Evolutionary conservation across 2,329 filamentous ascomycete species (phyloP).

Genomic region (Westerdykella sp.): DNA sequence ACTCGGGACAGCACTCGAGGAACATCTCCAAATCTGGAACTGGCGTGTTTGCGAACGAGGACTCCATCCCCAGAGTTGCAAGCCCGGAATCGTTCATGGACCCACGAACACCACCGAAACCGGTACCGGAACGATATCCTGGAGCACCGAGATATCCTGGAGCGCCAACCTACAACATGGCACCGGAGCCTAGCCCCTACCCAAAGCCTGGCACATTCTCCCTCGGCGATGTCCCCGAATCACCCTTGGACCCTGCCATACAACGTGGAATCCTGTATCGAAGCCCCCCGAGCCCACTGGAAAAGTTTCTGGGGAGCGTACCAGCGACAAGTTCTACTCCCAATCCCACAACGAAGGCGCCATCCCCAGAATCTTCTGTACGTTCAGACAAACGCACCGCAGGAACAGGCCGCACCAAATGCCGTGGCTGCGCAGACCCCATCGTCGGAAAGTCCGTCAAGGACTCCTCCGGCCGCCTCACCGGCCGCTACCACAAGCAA

Average conservation of each 20-base stretch:
- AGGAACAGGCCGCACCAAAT: constrained; percentile 60
- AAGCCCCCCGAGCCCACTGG: neutral
- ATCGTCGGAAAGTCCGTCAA: constrained; percentile 92
- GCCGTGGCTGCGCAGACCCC: constrained; percentile 69
- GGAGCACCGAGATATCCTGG: neutral
- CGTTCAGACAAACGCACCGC: constrained; percentile 10
- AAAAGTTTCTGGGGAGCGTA: neutral
- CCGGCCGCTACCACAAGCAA: constrained; percentile 87
- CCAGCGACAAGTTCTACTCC: neutral
- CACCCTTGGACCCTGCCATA: constrained; percentile 38
- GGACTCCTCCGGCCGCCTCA: constrained; percentile 84
- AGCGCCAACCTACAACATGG: neutral
- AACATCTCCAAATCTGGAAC: constrained; percentile 24
- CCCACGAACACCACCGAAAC: constrained; percentile 10
- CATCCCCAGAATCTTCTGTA: neutral
- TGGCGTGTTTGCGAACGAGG: constrained; percentile 18
- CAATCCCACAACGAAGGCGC: neutral
- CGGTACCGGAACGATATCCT: constrained; percentile 1
- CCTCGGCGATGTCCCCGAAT: constrained; percentile 23
- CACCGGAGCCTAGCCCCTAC: neutral
- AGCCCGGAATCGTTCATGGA: constrained; percentile 28
- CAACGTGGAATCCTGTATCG: neutral
- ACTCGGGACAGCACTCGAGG: constrained; percentile 25
- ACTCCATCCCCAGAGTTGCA: constrained; percentile 19
- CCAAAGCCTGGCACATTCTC: constrained; percentile 13